A percentile compares a stretch with the other conserved stretches of the same genome.
phyloP scores from a whole-genome alignment of 2,329 filamentous ascomycete genomes.

The Calycina marina region DNA sequence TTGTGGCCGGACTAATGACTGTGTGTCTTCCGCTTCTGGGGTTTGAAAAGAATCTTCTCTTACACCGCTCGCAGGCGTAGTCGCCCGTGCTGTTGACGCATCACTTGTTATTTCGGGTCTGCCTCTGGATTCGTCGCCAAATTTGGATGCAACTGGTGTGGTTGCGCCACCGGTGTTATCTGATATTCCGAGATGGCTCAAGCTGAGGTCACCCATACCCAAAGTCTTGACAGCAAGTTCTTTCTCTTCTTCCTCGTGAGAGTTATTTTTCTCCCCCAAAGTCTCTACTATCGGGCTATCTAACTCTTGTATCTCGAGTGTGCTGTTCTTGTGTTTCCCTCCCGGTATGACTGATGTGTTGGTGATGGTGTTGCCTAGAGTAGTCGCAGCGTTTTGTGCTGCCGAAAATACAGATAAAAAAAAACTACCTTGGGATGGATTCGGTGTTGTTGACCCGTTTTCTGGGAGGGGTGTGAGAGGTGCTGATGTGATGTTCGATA shows the following conservation, averaged over 20 bases:
- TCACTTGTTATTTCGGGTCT: slow-evolving; percentile 15
- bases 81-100: slow-evolving; percentile 5
- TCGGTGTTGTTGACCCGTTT: slow-evolving; percentile 34
- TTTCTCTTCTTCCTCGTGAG: slow-evolving; percentile 32
- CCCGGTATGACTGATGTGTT: slow-evolving; percentile 45
- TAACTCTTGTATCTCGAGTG: slow-evolving; percentile 20
- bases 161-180: slow-evolving; percentile 40
- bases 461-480: slow-evolving; percentile 69
- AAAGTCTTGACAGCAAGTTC: slow-evolving; percentile 77
- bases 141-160: slow-evolving; percentile 41
- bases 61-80: slow-evolving; percentile 2
- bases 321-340: slow-evolving; percentile 28
- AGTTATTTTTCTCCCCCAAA: slow-evolving; percentile 21
- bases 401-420: slow-evolving; percentile 89
- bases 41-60: slow-evolving; percentile 13
- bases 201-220: slow-evolving; percentile 74
- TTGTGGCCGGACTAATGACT: slow-evolving; percentile 24
- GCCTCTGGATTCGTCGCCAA: slow-evolving; percentile 27
- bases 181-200: slow-evolving; percentile 73
- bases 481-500: slow-evolving; percentile 59
- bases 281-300: slow-evolving; percentile 22
- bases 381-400: slow-evolving; percentile 79
- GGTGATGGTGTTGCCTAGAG: slow-evolving; percentile 58
- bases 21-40: slow-evolving; percentile 14
- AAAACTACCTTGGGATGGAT: slow-evolving; percentile 44